A percentile compares a stretch with the other conserved stretches of the same genome.
phyloP scores from a whole-genome alignment of 164 flowering plant genomes.

The Stephania japonica region DNA sequence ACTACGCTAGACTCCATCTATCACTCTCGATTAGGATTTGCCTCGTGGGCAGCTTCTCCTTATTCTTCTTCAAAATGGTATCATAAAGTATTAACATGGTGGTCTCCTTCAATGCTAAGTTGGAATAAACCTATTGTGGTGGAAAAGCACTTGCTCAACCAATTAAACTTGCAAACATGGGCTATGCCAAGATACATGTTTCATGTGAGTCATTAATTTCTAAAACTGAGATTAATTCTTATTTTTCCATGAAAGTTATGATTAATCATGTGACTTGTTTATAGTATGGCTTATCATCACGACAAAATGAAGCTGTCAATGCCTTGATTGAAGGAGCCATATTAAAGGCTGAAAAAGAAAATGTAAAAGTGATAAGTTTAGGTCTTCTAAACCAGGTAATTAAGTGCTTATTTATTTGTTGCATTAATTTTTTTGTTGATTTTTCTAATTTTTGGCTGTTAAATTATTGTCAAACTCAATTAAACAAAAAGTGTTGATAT shows the following conservation, averaged over 20 bases:
- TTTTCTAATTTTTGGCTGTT: no score
- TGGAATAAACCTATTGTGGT: slow-evolving; percentile 45
- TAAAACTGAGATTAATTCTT: no score
- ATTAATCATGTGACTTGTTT: neutral
- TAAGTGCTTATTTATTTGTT: neutral
- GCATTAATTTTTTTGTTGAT: no score
- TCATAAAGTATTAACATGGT: slow-evolving; percentile 38
- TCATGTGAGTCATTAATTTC: slow-evolving; percentile 17
- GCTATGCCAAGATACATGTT: slow-evolving; percentile 44
- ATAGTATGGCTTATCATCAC: slow-evolving; percentile 33
- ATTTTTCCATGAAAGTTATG: no score
- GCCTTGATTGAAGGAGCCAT: slow-evolving; percentile 60
- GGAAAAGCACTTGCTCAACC: slow-evolving; percentile 42
- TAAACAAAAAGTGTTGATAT: no score
- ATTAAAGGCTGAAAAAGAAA: slow-evolving; percentile 48
- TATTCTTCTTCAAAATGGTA: slow-evolving; percentile 52
- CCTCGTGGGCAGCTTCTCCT: slow-evolving; percentile 53
- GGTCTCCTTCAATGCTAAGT: slow-evolving; percentile 29
- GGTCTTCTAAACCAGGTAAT: slow-evolving; percentile 66
- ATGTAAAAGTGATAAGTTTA: slow-evolving; percentile 52
- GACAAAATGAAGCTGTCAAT: slow-evolving; percentile 42
- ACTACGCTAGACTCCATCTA: slow-evolving; percentile 60
- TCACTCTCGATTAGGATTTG: slow-evolving; percentile 54
- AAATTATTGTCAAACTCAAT: no score
- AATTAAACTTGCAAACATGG: slow-evolving; percentile 58